Conservation (phyloP, 2,329 filamentous ascomycete genomes). For the Xylaria sp. region DNA sequence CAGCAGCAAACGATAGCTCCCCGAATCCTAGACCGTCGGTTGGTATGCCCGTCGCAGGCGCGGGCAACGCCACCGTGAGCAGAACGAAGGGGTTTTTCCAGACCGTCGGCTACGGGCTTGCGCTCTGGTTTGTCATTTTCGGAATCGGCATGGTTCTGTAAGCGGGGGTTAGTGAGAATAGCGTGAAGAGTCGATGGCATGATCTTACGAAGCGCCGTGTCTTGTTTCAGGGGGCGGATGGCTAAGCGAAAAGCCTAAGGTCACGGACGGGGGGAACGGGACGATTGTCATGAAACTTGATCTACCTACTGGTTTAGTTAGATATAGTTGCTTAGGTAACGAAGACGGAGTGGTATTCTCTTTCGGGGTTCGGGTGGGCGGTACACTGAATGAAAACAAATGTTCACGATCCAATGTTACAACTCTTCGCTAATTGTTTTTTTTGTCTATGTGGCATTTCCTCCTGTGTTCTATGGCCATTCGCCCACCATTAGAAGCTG, state of each 20-base stretch:
- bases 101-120: conserved; percentile 40
- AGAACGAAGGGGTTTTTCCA: conserved; percentile 9
- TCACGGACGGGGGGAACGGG: neutral
- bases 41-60: conserved; percentile 23
- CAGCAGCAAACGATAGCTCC: neutral
- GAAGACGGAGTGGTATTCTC: no score
- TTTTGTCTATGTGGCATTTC: neutral
- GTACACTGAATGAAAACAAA: neutral
- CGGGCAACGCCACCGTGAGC: conserved; percentile 9
- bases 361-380: no score
- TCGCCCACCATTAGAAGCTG: neutral
- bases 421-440: neutral
- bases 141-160: conserved; percentile 42
- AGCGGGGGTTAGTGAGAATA: neutral
- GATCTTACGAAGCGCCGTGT: no score
- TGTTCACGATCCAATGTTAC: neutral
- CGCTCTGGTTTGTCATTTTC: conserved; percentile 43
- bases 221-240: no score
- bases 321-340: neutral
- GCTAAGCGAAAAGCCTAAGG: no score
- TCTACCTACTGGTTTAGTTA: neutral
- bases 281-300: neutral
- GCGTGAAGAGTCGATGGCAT: no score
- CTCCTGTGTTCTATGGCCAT: neutral
- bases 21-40: neutral